phyloP scores from a whole-genome alignment of 176 grass and related monocot genomes.

The Ananas comosus region DNA sequence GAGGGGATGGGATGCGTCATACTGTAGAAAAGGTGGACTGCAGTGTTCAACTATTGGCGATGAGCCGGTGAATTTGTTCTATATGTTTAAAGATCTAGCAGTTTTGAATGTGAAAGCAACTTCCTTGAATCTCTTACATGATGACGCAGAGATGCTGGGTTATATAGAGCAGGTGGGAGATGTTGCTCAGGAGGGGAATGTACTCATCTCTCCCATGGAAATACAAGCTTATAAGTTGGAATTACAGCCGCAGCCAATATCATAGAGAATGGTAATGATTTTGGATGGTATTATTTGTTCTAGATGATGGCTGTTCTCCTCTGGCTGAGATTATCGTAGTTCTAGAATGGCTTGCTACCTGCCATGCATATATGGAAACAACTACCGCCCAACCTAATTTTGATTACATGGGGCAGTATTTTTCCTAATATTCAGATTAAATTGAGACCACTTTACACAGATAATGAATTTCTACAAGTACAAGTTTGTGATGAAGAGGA shows the following conservation, averaged over 20 bases:
- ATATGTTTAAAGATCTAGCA: slow-evolving; percentile 85
- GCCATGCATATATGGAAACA: not conserved
- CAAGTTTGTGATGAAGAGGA: not conserved
- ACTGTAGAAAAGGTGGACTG: slow-evolving; percentile 60
- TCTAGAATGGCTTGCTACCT: not conserved
- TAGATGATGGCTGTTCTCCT: not conserved
- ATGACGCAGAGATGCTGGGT: slow-evolving; percentile 76
- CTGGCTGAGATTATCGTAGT: not conserved
- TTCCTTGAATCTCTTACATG: slow-evolving; percentile 86
- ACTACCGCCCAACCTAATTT: not conserved
- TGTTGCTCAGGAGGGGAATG: slow-evolving; percentile 70
- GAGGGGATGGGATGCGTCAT: slow-evolving; percentile 80
- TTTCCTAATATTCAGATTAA: not conserved
- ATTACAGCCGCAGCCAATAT: slow-evolving; percentile 37
- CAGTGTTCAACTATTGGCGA: slow-evolving; percentile 60
- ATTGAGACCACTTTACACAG: not conserved
- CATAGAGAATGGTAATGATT: not conserved
- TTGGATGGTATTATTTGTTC: not conserved
- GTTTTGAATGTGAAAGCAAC: slow-evolving; percentile 75
- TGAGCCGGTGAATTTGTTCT: slow-evolving; percentile 78
- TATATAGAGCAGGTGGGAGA: slow-evolving; percentile 72
- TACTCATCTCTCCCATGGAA: slow-evolving; percentile 95
- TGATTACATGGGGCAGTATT: not conserved
- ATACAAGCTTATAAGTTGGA: slow-evolving; percentile 94
- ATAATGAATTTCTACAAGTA: not conserved